phyloP scores from a whole-genome alignment of 805 yeast genomes.

The Hanseniaspora vineae region DNA sequence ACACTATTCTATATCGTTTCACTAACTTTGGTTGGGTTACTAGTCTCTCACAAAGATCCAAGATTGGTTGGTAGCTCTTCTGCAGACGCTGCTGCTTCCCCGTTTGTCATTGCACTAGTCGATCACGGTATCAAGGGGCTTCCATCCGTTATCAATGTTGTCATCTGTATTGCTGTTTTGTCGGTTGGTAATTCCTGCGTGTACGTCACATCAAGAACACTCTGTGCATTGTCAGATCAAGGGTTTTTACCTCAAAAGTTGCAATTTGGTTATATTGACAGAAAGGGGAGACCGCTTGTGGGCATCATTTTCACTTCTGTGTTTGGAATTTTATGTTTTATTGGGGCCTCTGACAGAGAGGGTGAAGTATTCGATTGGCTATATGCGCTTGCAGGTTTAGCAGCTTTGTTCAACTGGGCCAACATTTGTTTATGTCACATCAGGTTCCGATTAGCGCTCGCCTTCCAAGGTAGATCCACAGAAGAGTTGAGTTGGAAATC shows the following conservation, averaged over 20 bases:
- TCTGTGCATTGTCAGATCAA: slow-evolving; percentile 49
- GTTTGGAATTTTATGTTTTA: slow-evolving; percentile 47
- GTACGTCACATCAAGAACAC: slow-evolving; percentile 54
- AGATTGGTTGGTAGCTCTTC: slow-evolving; percentile 35
- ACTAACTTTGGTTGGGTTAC: slow-evolving; percentile 31
- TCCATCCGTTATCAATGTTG: slow-evolving; percentile 56
- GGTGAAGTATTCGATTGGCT: slow-evolving; percentile 52
- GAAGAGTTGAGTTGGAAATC: slow-evolving; percentile 58
- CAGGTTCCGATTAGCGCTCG: slow-evolving; percentile 52
- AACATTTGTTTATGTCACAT: slow-evolving; percentile 47
- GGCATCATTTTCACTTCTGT: slow-evolving; percentile 38
- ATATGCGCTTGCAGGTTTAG: slow-evolving; percentile 48
- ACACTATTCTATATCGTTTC: slow-evolving; percentile 35
- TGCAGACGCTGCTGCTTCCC: slow-evolving; percentile 56
- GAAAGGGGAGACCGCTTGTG: slow-evolving; percentile 53
- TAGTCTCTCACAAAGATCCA: slow-evolving; percentile 33
- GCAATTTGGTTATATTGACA: slow-evolving; percentile 46
- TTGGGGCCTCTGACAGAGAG: slow-evolving; percentile 40
- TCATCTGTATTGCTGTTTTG: slow-evolving; percentile 50
- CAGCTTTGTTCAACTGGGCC: slow-evolving; percentile 52
- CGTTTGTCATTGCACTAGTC: slow-evolving; percentile 61
- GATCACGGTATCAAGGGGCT: slow-evolving; percentile 52
- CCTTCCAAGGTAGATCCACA: slow-evolving; percentile 51
- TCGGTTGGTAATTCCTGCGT: slow-evolving; percentile 69
- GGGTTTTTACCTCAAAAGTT: slow-evolving; percentile 41